Evolutionary conservation across 2,329 filamentous ascomycete species (phyloP), one percentile per base, ranked within the genome.

Genomic region (Madurella fahalii): DNA sequence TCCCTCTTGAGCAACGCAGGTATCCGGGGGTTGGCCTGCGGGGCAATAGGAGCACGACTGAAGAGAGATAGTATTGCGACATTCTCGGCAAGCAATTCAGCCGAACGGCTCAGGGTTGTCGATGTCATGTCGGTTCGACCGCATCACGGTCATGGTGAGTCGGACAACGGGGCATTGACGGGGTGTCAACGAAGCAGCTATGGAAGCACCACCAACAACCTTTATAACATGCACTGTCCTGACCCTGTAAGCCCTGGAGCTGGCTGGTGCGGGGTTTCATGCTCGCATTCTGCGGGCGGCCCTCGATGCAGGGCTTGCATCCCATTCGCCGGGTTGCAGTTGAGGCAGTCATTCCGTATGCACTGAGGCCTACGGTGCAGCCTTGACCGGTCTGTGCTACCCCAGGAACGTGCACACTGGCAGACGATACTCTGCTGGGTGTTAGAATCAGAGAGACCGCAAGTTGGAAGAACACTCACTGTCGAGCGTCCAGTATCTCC

Each of bases 401-500:
- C 52, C 82, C 71, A 92, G 79, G 64, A 92, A 89, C 47, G 78
- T 87, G 73, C 87, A 91, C 44, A 84, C 79, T 2, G 89, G 89
- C 61, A 93, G 73, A 50, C 82, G 81, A 69, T 94, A 94, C 63
- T 80, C 81, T 84, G 66, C 52, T 54, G 57, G 18, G 18, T 53
- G 62, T 68, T 64, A 71, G 70, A 58, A 65, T 58, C 17, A 15
- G 41, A 50, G 59, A 55, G 40, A 43, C 40, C 13, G 40, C 50
- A 13, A 37, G 53, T 30, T n/a, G 25, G 15, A 52, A 54, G 20
- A 30, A 41, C 9, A 75, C 79, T 76, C 69, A 83, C 80, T 84
- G 58, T 90, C 83, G 50, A 97, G 76, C 31, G 87, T 88, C 92
- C 93, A 97, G 70, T 97, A 97, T 56, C 88, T 84, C 64, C 92